These are phyloP conservation scores for Yamadazyma kitorensis DNA, from an alignment of 805 yeast species.

Conservation along the genomic window DNA sequence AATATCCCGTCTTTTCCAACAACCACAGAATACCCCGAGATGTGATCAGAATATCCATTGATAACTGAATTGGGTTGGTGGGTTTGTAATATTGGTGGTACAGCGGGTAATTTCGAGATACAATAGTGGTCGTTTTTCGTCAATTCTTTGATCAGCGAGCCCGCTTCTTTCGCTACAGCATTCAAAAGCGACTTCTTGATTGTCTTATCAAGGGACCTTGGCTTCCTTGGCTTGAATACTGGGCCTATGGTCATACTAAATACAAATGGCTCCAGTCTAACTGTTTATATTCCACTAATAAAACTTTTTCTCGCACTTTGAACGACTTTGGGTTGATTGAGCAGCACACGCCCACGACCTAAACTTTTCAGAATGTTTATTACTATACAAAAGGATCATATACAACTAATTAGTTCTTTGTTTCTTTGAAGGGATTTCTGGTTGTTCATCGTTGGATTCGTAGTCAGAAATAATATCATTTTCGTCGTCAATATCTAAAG, in stretches of 20 bases:
- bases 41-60: constrained; percentile 47
- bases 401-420: constrained; percentile 28
- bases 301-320: too few species aligned
- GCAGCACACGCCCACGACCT: too few species aligned
- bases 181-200: constrained; percentile 1
- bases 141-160: constrained; percentile 34
- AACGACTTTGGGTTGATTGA: too few species aligned
- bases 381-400: too few species aligned
- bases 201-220: constrained; percentile 2
- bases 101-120: constrained; percentile 54
- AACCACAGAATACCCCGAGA: constrained; percentile 48
- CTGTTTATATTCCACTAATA: too few species aligned
- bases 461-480: constrained; percentile 16
- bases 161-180: not conserved
- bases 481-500: constrained; percentile 16
- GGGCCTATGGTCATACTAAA: constrained; percentile 10
- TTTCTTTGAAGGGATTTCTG: constrained; percentile 28
- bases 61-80: constrained; percentile 8
- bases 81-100: constrained; percentile 42
- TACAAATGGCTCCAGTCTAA: too few species aligned
- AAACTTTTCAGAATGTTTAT: too few species aligned
- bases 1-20: constrained; percentile 50
- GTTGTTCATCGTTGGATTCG: constrained; percentile 11
- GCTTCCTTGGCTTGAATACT: constrained; percentile 16
- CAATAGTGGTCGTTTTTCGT: constrained; percentile 58